Evolutionary conservation across 257 asterid genomes (phyloP), one percentile per base, ranked within the genome.

Genomic region (Solanum rostratum): DNA sequence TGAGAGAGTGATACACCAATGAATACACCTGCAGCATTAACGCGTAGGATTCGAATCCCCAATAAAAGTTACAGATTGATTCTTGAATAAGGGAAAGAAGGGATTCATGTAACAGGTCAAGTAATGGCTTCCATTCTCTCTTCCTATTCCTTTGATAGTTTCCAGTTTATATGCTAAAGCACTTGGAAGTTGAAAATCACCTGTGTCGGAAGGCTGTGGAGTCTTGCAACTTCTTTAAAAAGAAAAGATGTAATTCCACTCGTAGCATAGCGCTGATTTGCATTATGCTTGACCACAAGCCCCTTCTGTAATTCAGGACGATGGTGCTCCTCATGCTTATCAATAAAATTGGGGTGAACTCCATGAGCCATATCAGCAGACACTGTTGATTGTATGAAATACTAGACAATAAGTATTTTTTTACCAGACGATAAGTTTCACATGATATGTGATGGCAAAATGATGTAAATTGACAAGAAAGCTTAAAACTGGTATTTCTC

Each of bases 321-420:
- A 83, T 95, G 98, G 88, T 95, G 91, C 82, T 97, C 99, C 89
- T 97, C 98, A 86, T 97, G 97, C 90, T 94, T 94, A 86, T 97
- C 98, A 70, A 46, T 79, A 86, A 90, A 97, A 90, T 94, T 94
- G 84, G 99, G 98, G 90, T 95, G 98, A 86, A 95, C 99, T 87
- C 98, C 99, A 88, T 95, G 99, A 84, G 99, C 98, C 99, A 97
- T 97, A 94, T 97, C 99, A 84, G 99, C 98, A 84, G 99, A 97
- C 86, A 97, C 98, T 97, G 90, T 88, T 87, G 69, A 65, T 87
- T 57, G 84, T 43, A 83, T 53, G 85, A 74, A 54, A 82, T 60
- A 76, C 49, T 80, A 11, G 49, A 16, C 37, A 41, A 65, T 68
- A 13, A 68, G 69, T 33, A 33, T 33, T 33, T 33, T 33, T 33